Evolutionary conservation across 495 filamentous ascomycete genomes (phyloP).

Genomic region (Zalerion maritima): DNA sequence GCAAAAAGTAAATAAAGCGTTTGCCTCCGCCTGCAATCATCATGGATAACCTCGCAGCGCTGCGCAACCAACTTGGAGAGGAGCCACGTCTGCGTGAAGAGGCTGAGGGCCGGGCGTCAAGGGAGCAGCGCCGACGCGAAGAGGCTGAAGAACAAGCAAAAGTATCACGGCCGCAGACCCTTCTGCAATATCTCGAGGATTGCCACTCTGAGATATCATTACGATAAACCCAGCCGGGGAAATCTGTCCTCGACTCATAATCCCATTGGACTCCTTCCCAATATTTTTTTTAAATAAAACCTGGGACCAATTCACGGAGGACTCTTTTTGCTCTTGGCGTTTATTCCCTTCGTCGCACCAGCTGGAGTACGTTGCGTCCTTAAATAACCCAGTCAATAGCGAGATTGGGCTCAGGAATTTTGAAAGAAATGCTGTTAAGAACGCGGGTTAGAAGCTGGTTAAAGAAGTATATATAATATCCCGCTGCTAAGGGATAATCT

Average conservation of each 20-base stretch:
- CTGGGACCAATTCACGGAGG: slow-evolving; percentile 12
- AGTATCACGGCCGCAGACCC: slow-evolving; percentile 10
- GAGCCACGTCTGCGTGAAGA: slow-evolving; percentile 13
- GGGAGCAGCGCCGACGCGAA: slow-evolving; percentile 17
- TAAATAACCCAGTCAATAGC: slow-evolving; percentile 14
- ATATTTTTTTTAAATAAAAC: slow-evolving; percentile 11
- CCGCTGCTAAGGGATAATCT: slow-evolving; percentile 12
- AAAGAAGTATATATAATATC: slow-evolving; percentile 12
- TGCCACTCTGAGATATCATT: slow-evolving; percentile 16
- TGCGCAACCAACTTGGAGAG: slow-evolving; percentile 4
- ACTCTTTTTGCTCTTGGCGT: slow-evolving; percentile 10
- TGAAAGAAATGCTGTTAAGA: slow-evolving; percentile 14
- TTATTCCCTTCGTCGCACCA: slow-evolving; percentile 17
- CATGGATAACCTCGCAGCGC: no score
- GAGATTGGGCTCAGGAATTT: slow-evolving; percentile 17
- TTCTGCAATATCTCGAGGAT: slow-evolving; percentile 16
- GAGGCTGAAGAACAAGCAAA: slow-evolving; percentile 9
- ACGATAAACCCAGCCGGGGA: slow-evolving; percentile 16
- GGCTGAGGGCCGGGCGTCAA: no score
- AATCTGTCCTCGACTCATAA: slow-evolving; percentile 17
- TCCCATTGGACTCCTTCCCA: slow-evolving; percentile 18
- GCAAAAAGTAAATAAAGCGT: no score
- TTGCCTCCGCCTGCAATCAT: no score
- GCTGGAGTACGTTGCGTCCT: slow-evolving; percentile 14
- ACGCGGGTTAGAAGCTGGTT: slow-evolving; percentile 15